A percentile compares a stretch with the other conserved stretches of the same genome.
Evolutionary conservation across 495 filamentous ascomycete species (phyloP).

Genomic region (Penicillium antarcticum): DNA sequence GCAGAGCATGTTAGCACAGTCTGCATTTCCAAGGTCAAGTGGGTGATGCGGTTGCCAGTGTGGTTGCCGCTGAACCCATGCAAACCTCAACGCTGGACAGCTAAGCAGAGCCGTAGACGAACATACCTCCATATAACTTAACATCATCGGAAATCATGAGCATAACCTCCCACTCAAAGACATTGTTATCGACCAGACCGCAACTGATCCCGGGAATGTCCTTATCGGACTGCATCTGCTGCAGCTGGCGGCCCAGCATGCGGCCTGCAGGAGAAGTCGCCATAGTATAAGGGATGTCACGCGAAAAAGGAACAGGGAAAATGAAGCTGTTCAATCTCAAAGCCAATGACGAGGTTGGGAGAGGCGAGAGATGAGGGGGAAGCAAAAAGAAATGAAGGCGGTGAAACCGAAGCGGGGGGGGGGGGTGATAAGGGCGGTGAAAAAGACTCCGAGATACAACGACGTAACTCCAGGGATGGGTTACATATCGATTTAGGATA

Average conservation of each 20-base stretch:
- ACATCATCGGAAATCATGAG: slow-evolving; percentile 97
- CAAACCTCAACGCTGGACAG: too few relatives aligned
- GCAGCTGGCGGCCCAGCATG: slow-evolving; percentile 80
- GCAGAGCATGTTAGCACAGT: slow-evolving; percentile 1
- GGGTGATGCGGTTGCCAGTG: background rate
- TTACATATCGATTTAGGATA: too few relatives aligned
- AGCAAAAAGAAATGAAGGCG: slow-evolving; percentile 19
- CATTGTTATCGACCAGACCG: slow-evolving; percentile 80
- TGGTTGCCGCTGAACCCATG: background rate
- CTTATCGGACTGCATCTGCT: slow-evolving; percentile 87
- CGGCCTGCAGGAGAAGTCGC: slow-evolving; percentile 60
- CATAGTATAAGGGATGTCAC: slow-evolving; percentile 28
- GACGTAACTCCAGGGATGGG: background rate
- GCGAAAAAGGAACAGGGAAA: background rate
- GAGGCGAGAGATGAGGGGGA: slow-evolving; percentile 10
- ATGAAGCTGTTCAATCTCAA: background rate
- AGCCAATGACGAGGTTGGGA: background rate
- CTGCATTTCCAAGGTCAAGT: background rate
- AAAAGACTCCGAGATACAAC: too few relatives aligned
- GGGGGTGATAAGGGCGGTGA: background rate
- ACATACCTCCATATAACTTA: slow-evolving; percentile 86
- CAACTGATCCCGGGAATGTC: slow-evolving; percentile 93
- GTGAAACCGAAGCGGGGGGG: slow-evolving; percentile 10
- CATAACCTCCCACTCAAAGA: slow-evolving; percentile 99
- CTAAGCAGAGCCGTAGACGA: background rate